These are phyloP conservation scores for Actinomucor elegans DNA, from an alignment of 371 early-diverging fungal genomes.

Conservation along the genomic window DNA sequence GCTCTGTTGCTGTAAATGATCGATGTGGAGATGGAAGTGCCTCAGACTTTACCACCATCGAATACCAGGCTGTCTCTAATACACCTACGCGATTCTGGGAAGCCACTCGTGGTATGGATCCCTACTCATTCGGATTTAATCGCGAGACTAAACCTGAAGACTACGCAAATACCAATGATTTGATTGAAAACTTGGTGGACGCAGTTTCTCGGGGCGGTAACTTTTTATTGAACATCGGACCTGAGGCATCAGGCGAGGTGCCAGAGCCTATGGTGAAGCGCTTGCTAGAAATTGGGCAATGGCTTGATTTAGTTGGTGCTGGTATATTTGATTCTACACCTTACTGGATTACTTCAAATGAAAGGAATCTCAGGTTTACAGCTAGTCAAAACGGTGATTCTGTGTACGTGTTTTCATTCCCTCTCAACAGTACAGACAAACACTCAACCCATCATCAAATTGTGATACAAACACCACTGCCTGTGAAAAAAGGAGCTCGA, in stretches of 20 bases:
- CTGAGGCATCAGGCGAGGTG: conserved; percentile 24
- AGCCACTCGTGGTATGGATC: conserved; percentile 42
- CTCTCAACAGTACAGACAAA: too few species aligned
- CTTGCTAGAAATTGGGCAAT: conserved; percentile 19
- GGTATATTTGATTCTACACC: conserved; percentile 9
- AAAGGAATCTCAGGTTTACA: conserved; percentile 18
- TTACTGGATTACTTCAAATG: conserved; percentile 9
- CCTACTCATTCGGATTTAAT: conserved; percentile 40
- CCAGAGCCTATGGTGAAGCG: conserved; percentile 13
- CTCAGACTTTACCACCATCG: conserved; percentile 38
- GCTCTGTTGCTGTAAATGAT: conserved; percentile 31
- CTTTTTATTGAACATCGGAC: conserved; percentile 33
- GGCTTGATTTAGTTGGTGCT: conserved; percentile 15
- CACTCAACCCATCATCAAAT: background rate
- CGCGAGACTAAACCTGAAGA: conserved; percentile 23
- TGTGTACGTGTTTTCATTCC: conserved; percentile 24
- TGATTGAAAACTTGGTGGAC: conserved; percentile 28
- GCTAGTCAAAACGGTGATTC: conserved; percentile 12
- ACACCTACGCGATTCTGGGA: conserved; percentile 39
- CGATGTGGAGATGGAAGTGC: conserved; percentile 30
- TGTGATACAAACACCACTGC: background rate
- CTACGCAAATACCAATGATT: conserved; percentile 20
- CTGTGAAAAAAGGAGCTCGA: background rate
- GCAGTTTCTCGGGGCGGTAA: conserved; percentile 32
- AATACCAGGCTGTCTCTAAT: conserved; percentile 19